Percentiles rank a stretch among this genome's conserved stretches.
Conservation (phyloP, 2,329 filamentous ascomycete species). For the Colletotrichum nymphaeae region DNA sequence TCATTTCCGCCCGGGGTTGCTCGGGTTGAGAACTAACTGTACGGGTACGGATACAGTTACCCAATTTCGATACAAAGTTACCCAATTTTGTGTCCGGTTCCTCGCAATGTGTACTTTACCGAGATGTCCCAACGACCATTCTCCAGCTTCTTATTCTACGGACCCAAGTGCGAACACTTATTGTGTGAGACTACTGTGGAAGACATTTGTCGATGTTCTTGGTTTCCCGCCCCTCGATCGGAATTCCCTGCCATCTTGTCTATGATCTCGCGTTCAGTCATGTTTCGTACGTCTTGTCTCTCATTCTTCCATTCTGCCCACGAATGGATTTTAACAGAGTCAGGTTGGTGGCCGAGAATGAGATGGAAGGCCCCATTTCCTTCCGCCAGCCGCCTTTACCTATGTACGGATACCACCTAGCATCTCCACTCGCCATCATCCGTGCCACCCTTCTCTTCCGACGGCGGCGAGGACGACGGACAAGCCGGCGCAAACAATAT, state of each 20-base stretch:
- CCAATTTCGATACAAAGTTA: neutral
- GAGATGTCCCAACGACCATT: neutral
- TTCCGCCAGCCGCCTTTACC: neutral
- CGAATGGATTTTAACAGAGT: neutral
- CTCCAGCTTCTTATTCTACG: neutral
- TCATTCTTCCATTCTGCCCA: constrained; percentile 17
- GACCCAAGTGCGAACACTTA: neutral
- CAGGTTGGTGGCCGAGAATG: neutral
- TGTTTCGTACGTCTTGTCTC: constrained; percentile 14
- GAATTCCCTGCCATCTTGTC: constrained; percentile 33
- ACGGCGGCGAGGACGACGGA: neutral
- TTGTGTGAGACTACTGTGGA: neutral
- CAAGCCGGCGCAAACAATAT: constrained; percentile 18
- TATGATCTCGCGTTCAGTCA: constrained; percentile 6
- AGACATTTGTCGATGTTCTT: neutral
- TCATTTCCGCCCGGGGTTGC: neutral
- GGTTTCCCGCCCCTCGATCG: constrained; percentile 8
- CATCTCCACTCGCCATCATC: constrained; percentile 6
- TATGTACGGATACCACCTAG: neutral
- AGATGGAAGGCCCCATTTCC: neutral
- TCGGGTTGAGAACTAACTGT: neutral
- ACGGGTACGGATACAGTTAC: neutral
- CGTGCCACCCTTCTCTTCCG: constrained; percentile 10
- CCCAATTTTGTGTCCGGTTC: neutral
- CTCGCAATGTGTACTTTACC: no score